Evolutionary conservation across 1,284 basidiomycete genomes (phyloP), one percentile per base, ranked within the genome.

Genomic region (Phenoliferia sp.): DNA sequence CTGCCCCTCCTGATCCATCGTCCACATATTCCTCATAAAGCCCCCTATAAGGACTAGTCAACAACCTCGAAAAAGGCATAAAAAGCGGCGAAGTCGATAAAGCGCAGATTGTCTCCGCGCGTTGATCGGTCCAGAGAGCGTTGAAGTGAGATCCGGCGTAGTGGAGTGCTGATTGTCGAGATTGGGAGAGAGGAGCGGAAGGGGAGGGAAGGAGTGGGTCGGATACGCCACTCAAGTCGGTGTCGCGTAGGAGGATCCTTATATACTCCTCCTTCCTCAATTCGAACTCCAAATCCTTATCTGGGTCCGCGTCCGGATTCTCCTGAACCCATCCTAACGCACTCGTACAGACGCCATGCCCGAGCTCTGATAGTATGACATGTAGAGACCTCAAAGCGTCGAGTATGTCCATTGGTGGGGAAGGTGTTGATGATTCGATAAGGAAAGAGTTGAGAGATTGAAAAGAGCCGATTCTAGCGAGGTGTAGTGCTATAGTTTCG

Each of bases 381-480:
- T 93, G 87, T 64, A 97, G 82, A 59, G 89, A 85, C 9, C 36
- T 15, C 3, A 80, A 76, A 10, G 77, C 69, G 15, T 77, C 76
- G 17, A 80, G 62, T 26, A 80, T 74, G 3, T 70, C 73, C n/a
- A 71, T 66, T 66, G 79, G 75, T 17, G 80, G 73, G 0, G 78
- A 74, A 3, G 65, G 62, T 0, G 71, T 62, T 1, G 75, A 75
- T 6, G 74, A 73, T 12, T 73, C 70, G 3, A 69, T 64, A 26
- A 89, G 81, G 76, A 92, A 91, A 0, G 84, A 85, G 69, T 88
- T 83, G 9, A 89, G 89, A 0, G 86, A 85, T 60, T 86, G 83
- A 72, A 90, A 90, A 69, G 90, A 87, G 12, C 91, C 91, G 1
- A 88, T 89, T 59, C 91, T 83, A 31, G 92, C 82, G 69, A 93